phyloP scores from a whole-genome alignment of 495 filamentous ascomycete genomes.

The Neohortaea acidophila region DNA sequence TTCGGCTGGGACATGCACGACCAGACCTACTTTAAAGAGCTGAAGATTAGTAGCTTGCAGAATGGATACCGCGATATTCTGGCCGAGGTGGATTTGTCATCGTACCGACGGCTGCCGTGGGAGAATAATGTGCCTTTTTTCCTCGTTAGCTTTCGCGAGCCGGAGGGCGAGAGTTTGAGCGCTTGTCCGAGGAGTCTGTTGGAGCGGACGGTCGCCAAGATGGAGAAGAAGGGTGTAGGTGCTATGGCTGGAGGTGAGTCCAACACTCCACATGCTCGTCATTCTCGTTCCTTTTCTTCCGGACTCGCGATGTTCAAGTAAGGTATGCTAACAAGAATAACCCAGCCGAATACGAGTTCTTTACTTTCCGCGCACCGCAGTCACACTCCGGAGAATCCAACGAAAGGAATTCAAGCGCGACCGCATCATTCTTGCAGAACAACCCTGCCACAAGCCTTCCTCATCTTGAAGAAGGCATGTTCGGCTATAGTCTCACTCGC shows the following conservation, averaged over 20 bases:
- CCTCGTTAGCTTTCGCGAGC: conserved; percentile 72
- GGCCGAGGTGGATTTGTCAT: conserved; percentile 64
- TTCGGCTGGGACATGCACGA: conserved; percentile 99
- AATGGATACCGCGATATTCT: conserved; percentile 88
- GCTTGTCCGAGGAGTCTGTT: conserved; percentile 73
- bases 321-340: too few species aligned
- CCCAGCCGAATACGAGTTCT: conserved; percentile 93
- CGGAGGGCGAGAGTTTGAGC: conserved; percentile 52
- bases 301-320: too few species aligned
- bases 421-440: conserved; percentile 54
- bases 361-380: conserved; percentile 64
- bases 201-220: conserved; percentile 48
- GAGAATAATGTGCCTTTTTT: conserved; percentile 89
- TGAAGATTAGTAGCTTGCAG: conserved; percentile 76
- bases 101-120: conserved; percentile 86
- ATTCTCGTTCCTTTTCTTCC: too few species aligned
- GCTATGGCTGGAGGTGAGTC: conserved; percentile 86
- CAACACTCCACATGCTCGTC: conserved; percentile 4
- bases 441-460: conserved; percentile 61
- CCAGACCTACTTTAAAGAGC: conserved; percentile 66
- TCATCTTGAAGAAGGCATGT: conserved; percentile 87
- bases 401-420: conserved; percentile 51
- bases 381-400: conserved; percentile 25
- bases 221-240: conserved; percentile 46
- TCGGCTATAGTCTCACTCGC: conserved; percentile 88